Conservation (phyloP, 306 rosid species). For the Cucurbita pepo region DNA sequence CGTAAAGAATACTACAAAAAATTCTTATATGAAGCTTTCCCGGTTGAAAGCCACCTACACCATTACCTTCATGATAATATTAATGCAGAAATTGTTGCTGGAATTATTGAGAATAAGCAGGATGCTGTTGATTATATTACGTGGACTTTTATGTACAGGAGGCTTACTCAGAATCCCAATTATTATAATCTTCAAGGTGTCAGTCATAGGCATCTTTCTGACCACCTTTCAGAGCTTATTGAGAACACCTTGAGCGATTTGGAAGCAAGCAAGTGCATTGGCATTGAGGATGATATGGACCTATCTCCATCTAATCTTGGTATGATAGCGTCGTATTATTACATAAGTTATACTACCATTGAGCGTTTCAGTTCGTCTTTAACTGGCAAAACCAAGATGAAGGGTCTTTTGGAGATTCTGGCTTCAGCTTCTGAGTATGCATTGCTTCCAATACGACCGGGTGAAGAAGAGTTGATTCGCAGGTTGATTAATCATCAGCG, state of each 20-base stretch:
- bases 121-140: conserved; percentile 91
- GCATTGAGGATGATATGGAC: conserved; percentile 69
- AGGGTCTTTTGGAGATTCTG: conserved; percentile 78
- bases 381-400: conserved; percentile 75
- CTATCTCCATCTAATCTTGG: conserved; percentile 85
- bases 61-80: conserved; percentile 75
- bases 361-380: conserved; percentile 77
- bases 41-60: conserved; percentile 88
- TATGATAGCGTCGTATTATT: conserved; percentile 74
- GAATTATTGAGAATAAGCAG: conserved; percentile 76
- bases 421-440: conserved; percentile 85
- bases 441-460: conserved; percentile 71
- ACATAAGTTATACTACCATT: conserved; percentile 72
- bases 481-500: conserved; percentile 84
- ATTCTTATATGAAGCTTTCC: conserved; percentile 87
- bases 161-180: conserved; percentile 90
- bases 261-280: conserved; percentile 70
- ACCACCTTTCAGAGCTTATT: conserved; percentile 81
- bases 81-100: conserved; percentile 78
- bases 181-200: conserved; percentile 94
- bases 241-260: conserved; percentile 70
- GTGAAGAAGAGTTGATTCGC: conserved; percentile 75
- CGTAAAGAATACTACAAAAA: conserved; percentile 88
- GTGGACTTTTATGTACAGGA: conserved; percentile 89
- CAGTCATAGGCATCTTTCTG: conserved; percentile 86